Base-by-base conservation (phyloP, 495 filamentous ascomycete species). In the Penicillium angulare region DNA sequence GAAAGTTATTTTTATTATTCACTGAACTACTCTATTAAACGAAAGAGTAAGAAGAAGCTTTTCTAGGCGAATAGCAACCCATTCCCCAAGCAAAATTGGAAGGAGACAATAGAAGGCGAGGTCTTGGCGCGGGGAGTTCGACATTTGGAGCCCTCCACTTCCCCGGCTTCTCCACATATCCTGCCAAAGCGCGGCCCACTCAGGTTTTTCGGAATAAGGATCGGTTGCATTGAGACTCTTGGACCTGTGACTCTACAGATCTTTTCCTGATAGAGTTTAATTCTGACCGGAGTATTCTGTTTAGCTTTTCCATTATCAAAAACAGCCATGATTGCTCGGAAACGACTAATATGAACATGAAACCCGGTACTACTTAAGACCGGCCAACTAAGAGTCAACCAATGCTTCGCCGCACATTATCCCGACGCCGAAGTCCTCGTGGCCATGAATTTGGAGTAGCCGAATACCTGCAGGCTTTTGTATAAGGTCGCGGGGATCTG, bases 131-230 rank as follows among this genome's bases (percentile, higher is more conserved):
- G n/a, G n/a, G n/a, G n/a, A n/a, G n/a, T n/a, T n/a, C n/a, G n/a
- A n/a, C n/a, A n/a, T n/a, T n/a, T n/a, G 34, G 34, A 36, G 17
- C 26, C 38, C 39, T 45, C 42, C 43, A 46, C 23, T 40, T 40
- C 42, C 42, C 49, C 49, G 16, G 48, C 41, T 52, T 52, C 41
- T 40, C 49, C 41, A 24, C 42, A 46, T 40, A 39, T 27, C n/a
- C n/a, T 32, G 27, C n/a, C n/a, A n/a, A 13, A 27, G 13, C 8
- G 26, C 5, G 7, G 31, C 17, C 24, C 38, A 21, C 7, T 20
- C 15, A 38, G 7, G 10, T 20, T 16, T 8, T 38, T 22, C 4
- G 16, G 38, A 41, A n/a, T n/a, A n/a, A n/a, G n/a, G n/a, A n/a
- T n/a, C n/a, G n/a, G n/a, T n/a, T n/a, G n/a, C n/a, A n/a, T n/a